Evolutionary conservation across 148 eudicot species (phyloP).

Genomic region (Silene latifolia): DNA sequence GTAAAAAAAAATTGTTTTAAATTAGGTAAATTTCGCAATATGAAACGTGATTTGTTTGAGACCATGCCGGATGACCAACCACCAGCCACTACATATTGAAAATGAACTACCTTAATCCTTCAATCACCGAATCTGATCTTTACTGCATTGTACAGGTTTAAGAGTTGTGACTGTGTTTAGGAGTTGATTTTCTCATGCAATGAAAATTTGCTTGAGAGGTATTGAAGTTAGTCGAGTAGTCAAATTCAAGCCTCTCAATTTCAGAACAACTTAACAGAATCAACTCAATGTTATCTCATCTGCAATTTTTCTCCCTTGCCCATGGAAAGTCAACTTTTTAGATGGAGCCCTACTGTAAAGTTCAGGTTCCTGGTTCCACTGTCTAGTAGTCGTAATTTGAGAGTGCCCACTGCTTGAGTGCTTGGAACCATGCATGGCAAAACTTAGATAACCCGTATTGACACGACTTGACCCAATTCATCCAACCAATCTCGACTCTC

Average conservation of each 20-base stretch:
- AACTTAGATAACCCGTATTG: neutral
- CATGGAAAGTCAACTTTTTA: slow-evolving; percentile 17
- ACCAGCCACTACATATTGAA: neutral
- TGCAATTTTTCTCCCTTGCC: slow-evolving; percentile 12
- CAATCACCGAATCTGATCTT: neutral
- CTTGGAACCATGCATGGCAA: neutral
- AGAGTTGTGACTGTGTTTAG: neutral
- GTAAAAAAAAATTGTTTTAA: neutral
- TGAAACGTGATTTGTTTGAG: neutral
- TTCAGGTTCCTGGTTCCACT: slow-evolving; percentile 26
- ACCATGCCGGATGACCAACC: neutral
- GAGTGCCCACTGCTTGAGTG: neutral
- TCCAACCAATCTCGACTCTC: neutral
- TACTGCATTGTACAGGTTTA: neutral
- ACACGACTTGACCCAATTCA: no score
- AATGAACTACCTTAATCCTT: neutral
- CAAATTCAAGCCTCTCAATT: slow-evolving; percentile 4
- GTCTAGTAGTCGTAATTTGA: slow-evolving; percentile 11
- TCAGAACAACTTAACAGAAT: slow-evolving; percentile 13
- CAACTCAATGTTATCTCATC: slow-evolving; percentile 17
- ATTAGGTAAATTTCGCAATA: neutral
- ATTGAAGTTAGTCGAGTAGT: slow-evolving; percentile 12
- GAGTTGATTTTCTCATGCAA: neutral
- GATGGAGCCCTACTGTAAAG: slow-evolving; percentile 28
- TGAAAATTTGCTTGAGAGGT: neutral